These are phyloP conservation scores for Paramecium pentaurelia DNA, from an alignment of 73 alveolate species.

Conservation along the genomic window DNA sequence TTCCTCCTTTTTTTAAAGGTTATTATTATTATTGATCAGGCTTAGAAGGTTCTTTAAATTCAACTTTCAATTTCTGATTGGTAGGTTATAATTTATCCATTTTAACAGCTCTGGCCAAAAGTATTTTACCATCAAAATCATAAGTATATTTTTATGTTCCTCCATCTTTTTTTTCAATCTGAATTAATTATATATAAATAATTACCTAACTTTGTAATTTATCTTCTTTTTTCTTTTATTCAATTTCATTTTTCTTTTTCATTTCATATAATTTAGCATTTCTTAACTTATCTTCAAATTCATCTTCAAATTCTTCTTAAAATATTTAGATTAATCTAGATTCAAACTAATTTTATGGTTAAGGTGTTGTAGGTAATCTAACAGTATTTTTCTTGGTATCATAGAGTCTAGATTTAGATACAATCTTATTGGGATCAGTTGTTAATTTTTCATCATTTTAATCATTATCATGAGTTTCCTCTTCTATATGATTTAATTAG, in stretches of 20 bases:
- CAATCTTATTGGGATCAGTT: not conserved
- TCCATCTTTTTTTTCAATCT: slow-evolving; percentile 34
- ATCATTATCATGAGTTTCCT: not conserved
- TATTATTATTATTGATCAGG: not conserved
- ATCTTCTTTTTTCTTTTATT: slow-evolving; percentile 13
- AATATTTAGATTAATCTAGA: not conserved
- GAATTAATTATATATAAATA: not conserved
- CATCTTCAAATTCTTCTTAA: not conserved
- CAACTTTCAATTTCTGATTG: slow-evolving; percentile 9
- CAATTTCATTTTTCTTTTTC: slow-evolving; percentile 7
- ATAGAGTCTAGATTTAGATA: not conserved
- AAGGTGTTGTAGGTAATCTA: not conserved
- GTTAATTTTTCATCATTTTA: not conserved
- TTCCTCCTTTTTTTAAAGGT: not conserved
- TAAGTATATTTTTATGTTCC: not conserved
- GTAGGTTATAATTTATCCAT: slow-evolving; percentile 7
- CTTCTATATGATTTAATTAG: not conserved
- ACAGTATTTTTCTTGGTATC: not conserved
- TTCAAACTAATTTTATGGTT: not conserved
- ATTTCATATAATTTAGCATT: slow-evolving; percentile 30
- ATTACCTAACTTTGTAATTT: not conserved
- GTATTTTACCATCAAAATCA: slow-evolving; percentile 36
- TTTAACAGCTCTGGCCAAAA: not conserved
- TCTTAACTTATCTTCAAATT: slow-evolving; percentile 28
- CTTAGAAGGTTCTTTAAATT: not conserved